Evolutionary conservation across 495 filamentous ascomycete genomes (phyloP).

Genomic region (Hypomontagnella monticulosa): DNA sequence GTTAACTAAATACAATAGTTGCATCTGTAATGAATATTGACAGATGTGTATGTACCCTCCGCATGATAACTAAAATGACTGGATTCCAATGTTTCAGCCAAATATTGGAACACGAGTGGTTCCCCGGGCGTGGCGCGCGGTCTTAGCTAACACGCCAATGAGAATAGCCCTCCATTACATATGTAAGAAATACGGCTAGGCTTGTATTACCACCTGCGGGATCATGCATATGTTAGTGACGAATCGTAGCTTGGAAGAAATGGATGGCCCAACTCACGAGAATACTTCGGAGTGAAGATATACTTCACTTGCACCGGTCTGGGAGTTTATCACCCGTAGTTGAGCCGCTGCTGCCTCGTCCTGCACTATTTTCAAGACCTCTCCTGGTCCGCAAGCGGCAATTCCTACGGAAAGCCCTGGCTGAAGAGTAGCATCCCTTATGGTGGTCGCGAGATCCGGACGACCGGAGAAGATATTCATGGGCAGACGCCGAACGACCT

Average conservation of each 20-base stretch:
- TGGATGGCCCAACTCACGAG: constrained; percentile 47
- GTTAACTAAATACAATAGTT: too few species aligned
- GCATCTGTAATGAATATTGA: too few species aligned
- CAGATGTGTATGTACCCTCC: too few species aligned
- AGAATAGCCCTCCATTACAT: too few species aligned
- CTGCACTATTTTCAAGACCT: constrained; percentile 60
- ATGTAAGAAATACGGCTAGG: too few species aligned
- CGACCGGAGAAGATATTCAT: constrained; percentile 36
- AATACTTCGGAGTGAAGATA: constrained; percentile 65
- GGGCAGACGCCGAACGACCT: constrained; percentile 15
- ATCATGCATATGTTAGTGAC: background rate
- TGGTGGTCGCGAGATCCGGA: constrained; percentile 52
- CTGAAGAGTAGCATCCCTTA: constrained; percentile 42
- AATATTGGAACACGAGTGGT: too few species aligned
- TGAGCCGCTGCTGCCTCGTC: constrained; percentile 61
- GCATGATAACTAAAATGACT: too few species aligned
- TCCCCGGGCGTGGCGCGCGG: too few species aligned
- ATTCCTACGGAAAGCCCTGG: constrained; percentile 52
- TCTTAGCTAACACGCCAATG: too few species aligned
- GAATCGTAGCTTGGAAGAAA: background rate
- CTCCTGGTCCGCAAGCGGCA: constrained; percentile 61
- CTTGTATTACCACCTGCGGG: constrained; percentile 27
- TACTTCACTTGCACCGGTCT: constrained; percentile 52
- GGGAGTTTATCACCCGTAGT: constrained; percentile 48
- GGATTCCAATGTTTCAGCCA: too few species aligned